Base-by-base conservation (phyloP, 2,329 filamentous ascomycete genomes). In the Trichoderma citrinoviride region DNA sequence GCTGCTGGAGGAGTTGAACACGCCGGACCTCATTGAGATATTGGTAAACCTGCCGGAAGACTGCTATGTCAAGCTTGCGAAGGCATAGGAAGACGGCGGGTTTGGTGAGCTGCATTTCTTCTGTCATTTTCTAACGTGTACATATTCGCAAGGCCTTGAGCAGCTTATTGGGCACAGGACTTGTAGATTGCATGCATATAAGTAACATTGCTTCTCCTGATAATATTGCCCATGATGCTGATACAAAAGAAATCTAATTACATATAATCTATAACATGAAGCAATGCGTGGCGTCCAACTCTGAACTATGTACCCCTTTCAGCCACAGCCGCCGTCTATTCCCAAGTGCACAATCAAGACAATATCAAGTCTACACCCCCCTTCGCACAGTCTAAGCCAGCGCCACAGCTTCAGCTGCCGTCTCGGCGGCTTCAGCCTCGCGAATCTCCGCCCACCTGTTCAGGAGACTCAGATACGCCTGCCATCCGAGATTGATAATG, bases 401-500 rank as follows among this genome's bases (percentile, higher is more conserved):
- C 49, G 27, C 15, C 29, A 19, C 41, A 46, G 37, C 25, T 23
- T 44, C 25, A 27, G 33, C 40, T 37, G 15, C 40, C 17, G 40
- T 4, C 1, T 54, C 14, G n/a, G 29, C 52, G 15, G 41, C 61
- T 29, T 44, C 62, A 7, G 63, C 64, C 46, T 69, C 68, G 49
- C 54, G 50, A 49, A 67, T 74, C 75, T 92, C 91, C 1, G 91
- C 91, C 67, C 81, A 80, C 71, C 89, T 84, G 72, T 96, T 96
- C 72, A 96, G 77, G 76, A 87, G 90, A 70, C 88, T 91, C 70
- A 97, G 73, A 81, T 97, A 97, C 0, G 92, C 93, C 83, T 97
- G 93, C 93, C 93, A 97, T 0, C 90, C 91, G 58, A 97, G 89
- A 1, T 92, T 91, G 68, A 96, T 84, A 7, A 90, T 79, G 1